Evolutionary conservation across 257 asterid species (phyloP), one percentile per base, ranked within the genome.

Genomic region (Petunia secreta): DNA sequence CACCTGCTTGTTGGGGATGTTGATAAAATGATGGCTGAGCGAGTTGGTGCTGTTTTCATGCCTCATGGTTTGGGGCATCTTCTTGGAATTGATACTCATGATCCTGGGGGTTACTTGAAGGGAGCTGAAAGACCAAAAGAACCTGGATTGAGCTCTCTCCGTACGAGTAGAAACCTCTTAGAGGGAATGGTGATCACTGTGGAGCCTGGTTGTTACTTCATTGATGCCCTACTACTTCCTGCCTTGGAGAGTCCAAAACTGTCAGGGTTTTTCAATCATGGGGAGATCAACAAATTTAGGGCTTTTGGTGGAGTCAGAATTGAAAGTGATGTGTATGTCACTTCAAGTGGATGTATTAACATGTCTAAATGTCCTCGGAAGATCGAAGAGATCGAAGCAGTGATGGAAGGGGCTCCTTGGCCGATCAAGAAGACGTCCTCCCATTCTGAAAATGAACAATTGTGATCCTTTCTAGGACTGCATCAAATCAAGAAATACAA

Each of bases 11-110:
- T 75, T 40, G 99, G 99, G 84, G 95, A 91, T 75, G 85, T 92
- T 83, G 91, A 95, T 85, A 91, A 83, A 80, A 95, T 95, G 99
- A 87, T 86, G 81, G 78, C 80, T 57, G 93, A 91, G 84, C 87
- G 95, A 55, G 69, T 95, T 69, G 99, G 99, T 80, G 97, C 98
- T 85, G 91, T 93, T 78, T 92, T 93, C 86, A 81, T 95, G 92
- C 97, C 98, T 62, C 99, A 95, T 75, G 99, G 99, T 68, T 91
- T 95, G 79, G 99, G 99, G 52, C 99, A 95, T 90, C 93, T 95
- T 75, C 85, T 95, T 75, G 99, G 98, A 66, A 92, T 95, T 52
- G 99, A 95, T 91, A 93, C 98, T 78, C 99, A 95, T 82, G 99
- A 95, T 86, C 94, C 97, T 68, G 98, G 99, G 81, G 99, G 98